These are phyloP conservation scores for Byssoonygena ceratinophila DNA, from an alignment of 2,329 filamentous ascomycete species.

Conservation along the genomic window DNA sequence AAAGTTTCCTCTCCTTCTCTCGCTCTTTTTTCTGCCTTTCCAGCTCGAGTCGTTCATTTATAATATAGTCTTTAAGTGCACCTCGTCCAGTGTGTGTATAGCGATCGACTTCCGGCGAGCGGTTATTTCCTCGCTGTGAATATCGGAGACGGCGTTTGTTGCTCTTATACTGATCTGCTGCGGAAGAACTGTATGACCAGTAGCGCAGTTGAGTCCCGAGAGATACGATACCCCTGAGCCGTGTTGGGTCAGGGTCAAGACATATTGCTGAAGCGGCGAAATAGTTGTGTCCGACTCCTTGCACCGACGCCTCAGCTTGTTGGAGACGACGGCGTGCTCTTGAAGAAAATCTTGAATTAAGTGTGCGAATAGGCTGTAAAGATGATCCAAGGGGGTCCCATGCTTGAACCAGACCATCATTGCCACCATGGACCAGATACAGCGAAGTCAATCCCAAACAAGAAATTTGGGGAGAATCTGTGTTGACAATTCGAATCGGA, in stretches of 20 bases:
- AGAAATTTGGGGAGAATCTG: constrained; percentile 78
- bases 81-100: constrained; percentile 55
- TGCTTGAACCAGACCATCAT: constrained; percentile 85
- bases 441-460: constrained; percentile 73
- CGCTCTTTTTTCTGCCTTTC: constrained; percentile 59
- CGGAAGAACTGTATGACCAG: constrained; percentile 84
- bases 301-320: constrained; percentile 56
- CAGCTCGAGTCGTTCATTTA: constrained; percentile 72
- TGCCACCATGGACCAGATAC: constrained; percentile 85
- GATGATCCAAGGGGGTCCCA: constrained; percentile 92
- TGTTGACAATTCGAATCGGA: constrained; percentile 73
- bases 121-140: constrained; percentile 54
- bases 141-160: constrained; percentile 71
- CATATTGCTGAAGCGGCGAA: constrained; percentile 73
- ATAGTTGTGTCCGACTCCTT: constrained; percentile 61
- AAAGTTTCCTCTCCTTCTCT: constrained; percentile 55
- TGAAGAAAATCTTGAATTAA: constrained; percentile 75
- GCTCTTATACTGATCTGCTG: constrained; percentile 59
- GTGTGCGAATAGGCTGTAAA: constrained; percentile 64
- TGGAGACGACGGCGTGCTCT: constrained; percentile 66
- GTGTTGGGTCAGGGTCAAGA: constrained; percentile 76
- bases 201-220: constrained; percentile 80
- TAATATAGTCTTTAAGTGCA: constrained; percentile 69
- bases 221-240: constrained; percentile 74
- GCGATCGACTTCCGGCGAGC: constrained; percentile 42